Conservation (phyloP, 352 stramenopile species). For the Phytophthora sojae region DNA sequence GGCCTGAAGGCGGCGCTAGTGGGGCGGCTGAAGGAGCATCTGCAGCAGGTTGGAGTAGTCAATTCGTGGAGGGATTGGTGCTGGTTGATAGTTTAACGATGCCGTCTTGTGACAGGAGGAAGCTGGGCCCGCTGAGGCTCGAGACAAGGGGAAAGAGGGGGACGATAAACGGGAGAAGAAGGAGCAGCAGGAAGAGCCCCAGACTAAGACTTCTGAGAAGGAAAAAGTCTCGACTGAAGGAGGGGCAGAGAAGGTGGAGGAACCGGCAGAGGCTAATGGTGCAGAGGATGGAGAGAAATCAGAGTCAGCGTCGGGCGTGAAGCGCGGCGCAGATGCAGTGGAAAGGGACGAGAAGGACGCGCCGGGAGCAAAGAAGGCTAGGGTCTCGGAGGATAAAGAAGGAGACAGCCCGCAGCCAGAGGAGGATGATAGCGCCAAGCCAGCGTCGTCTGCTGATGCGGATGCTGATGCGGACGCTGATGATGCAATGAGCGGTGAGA, state of each 20-base stretch:
- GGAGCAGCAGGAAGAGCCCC: not conserved
- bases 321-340: conserved; percentile 19
- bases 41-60: conserved; percentile 31
- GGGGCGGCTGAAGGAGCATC: conserved; percentile 42
- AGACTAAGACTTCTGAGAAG: not conserved
- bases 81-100: not conserved
- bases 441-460: conserved; percentile 1
- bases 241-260: conserved; percentile 4
- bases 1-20: conserved; percentile 56
- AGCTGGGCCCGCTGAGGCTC: not conserved
- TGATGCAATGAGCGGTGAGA: conserved; percentile 2
- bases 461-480: conserved; percentile 3
- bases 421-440: conserved; percentile 26
- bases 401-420: conserved; percentile 20
- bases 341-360: conserved; percentile 13
- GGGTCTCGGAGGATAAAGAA: conserved; percentile 8
- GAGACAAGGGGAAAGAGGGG: not conserved
- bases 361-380: conserved; percentile 24
- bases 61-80: not conserved
- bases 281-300: not conserved
- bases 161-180: not conserved
- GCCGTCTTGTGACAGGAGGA: not conserved
- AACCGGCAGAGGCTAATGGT: not conserved
- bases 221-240: not conserved
- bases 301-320: conserved; percentile 3